These are phyloP conservation scores for Remersonia thermophila DNA, from an alignment of 2,329 filamentous ascomycete genomes.

Conservation along the genomic window DNA sequence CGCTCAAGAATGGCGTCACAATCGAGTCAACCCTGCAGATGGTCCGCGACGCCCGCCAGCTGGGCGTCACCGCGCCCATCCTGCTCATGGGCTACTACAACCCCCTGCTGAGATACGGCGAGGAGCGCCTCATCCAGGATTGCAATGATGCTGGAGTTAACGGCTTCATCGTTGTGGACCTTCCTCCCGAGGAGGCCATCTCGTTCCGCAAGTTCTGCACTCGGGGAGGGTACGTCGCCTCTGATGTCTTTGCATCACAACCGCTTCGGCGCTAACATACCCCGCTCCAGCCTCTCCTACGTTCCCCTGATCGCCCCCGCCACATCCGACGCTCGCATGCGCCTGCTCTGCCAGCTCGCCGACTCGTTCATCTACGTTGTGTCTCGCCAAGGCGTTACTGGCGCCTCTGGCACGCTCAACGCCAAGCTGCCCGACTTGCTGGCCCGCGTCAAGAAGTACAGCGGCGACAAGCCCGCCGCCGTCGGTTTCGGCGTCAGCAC, in stretches of 20 bases:
- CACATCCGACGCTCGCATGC: conserved; percentile 88
- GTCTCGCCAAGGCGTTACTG: conserved; percentile 87
- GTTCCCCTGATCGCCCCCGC: conserved; percentile 93
- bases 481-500: conserved; percentile 96
- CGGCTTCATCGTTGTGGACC: conserved; percentile 91
- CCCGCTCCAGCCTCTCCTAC: conserved; percentile 61
- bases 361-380: conserved; percentile 99
- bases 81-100: conserved; percentile 99
- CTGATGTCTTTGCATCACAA: no score
- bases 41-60: conserved; percentile 65
- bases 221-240: conserved; percentile 50
- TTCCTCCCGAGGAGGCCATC: conserved; percentile 91
- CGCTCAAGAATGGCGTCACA: conserved; percentile 79
- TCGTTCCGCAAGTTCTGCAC: conserved; percentile 79
- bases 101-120: conserved; percentile 84
- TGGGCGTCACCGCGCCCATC: conserved; percentile 69
- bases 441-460: conserved; percentile 79
- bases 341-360: conserved; percentile 86
- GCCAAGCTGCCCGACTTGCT: conserved; percentile 70
- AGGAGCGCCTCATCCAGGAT: conserved; percentile 77
- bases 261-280: no score
- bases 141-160: conserved; percentile 77
- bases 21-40: conserved; percentile 69
- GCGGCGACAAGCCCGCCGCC: conserved; percentile 77
- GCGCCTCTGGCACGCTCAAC: conserved; percentile 73